Percentiles rank a stretch among this genome's conserved stretches.
Conservation (phyloP, 768 basidiomycete genomes). For the Lentinula guzmanii region DNA sequence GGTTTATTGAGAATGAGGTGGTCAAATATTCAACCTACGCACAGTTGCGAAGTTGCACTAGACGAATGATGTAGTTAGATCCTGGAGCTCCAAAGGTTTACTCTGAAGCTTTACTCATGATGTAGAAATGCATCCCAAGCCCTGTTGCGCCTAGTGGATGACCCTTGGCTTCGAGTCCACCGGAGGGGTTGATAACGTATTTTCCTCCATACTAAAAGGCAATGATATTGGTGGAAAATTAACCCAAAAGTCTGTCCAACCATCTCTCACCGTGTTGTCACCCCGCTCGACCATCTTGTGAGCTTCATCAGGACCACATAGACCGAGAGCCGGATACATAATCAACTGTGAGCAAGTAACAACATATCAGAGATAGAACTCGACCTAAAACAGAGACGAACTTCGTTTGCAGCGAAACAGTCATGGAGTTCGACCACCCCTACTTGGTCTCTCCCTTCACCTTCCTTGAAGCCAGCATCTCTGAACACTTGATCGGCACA, state of each 20-base stretch:
- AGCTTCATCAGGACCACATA: conserved; percentile 61
- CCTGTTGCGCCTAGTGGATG: conserved; percentile 83
- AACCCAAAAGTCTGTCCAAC: neutral
- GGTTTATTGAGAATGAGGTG: no score
- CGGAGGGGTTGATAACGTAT: conserved; percentile 80
- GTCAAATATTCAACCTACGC: conserved; percentile 7
- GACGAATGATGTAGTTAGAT: neutral
- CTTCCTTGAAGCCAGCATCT: conserved; percentile 62
- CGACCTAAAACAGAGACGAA: conserved; percentile 16
- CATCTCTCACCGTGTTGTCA: conserved; percentile 66
- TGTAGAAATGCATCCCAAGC: conserved; percentile 83
- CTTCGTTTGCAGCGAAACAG: conserved; percentile 82
- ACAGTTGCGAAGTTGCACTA: conserved; percentile 77
- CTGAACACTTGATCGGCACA: conserved; percentile 66
- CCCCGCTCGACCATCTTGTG: conserved; percentile 68
- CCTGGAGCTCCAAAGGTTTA: neutral
- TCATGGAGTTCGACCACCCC: conserved; percentile 87
- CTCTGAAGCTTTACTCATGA: conserved; percentile 49
- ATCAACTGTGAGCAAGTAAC: conserved; percentile 47
- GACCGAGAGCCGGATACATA: conserved; percentile 74
- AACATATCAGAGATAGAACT: neutral
- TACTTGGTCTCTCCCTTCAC: conserved; percentile 63
- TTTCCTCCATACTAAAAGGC: conserved; percentile 68
- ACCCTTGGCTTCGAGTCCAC: conserved; percentile 85
- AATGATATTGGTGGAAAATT: neutral